Base-by-base conservation (phyloP, 164 flowering plant species). In the Dillenia suffruticosa region DNA sequence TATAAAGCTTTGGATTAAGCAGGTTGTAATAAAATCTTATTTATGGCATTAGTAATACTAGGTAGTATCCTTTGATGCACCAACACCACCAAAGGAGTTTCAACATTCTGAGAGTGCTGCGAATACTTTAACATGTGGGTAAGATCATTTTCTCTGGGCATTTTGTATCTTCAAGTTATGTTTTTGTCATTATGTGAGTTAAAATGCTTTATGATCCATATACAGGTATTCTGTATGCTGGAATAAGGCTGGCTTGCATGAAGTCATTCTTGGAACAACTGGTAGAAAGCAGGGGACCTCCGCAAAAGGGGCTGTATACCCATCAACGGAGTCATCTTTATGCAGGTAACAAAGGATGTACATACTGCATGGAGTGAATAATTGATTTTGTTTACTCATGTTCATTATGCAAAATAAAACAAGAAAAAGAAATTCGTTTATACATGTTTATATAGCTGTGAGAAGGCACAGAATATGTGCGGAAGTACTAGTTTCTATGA, bases 241-340 rank as follows among this genome's bases (percentile, higher is more conserved):
- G 97, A 89, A 88, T 56, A 82, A 68, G 54, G 75, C 77, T 73
- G 87, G 89, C 56, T 70, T 87, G 79, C 92, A 92, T 74, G 97
- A 95, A 74, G 97, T 95, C 58, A 78, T 95, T 75, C 97, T 95
- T 65, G 99, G 99, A 64, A 95, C 94, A 62, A 95, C 96, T 44
- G 99, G 99, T 51, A 82, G 99, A 77, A 95, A 90, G 81, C 97
- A 95, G 74, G 99, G 99, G 46, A 81, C 97, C 55, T 86, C 97
- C n/a, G 72, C 82, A 12, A 92, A 92, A 80, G 96, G 92, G 65
- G 86, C 97, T 46, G 59, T 73, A 19, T 83, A 44, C 72, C 85
- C 92, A 58, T 85, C 96, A 62, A 86, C 97, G 1, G 82, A 86
- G 77, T 84, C 97, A 44, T 82, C 86, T 62, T 65, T 95, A 65